phyloP scores from a whole-genome alignment of 495 filamentous ascomycete genomes.

The Trypethelium eluteriae region DNA sequence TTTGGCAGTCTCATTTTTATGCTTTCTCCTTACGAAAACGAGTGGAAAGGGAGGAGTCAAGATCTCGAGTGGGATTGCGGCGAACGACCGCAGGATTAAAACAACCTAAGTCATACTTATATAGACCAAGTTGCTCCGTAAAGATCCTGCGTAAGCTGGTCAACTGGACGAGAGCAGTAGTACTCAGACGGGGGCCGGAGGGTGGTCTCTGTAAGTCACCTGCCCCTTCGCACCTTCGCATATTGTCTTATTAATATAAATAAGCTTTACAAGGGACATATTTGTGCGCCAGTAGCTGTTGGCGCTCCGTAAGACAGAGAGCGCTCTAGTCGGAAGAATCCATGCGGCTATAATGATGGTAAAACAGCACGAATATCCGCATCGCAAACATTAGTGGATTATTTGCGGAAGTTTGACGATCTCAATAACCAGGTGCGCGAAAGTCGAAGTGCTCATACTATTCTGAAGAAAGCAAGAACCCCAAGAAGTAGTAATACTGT shows the following conservation, averaged over 20 bases:
- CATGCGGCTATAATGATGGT: background rate
- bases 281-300: slow-evolving; percentile 8
- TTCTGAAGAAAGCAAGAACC: too few relatives aligned
- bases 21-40: background rate
- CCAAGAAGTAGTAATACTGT: too few relatives aligned
- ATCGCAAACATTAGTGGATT: background rate
- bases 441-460: too few relatives aligned
- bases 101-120: background rate
- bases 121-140: slow-evolving; percentile 8
- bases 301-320: background rate
- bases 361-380: background rate
- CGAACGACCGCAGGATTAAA: background rate
- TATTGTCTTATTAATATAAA: background rate
- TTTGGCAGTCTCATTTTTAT: background rate
- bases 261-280: background rate
- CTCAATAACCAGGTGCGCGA: background rate
- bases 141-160: slow-evolving; percentile 4
- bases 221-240: background rate
- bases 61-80: background rate
- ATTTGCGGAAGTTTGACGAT: background rate
- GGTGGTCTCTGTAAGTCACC: background rate
- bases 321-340: background rate
- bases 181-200: background rate
- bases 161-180: background rate
- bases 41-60: background rate